phyloP scores from a whole-genome alignment of 139 green algal species.

The Zygnema cylindricum region DNA sequence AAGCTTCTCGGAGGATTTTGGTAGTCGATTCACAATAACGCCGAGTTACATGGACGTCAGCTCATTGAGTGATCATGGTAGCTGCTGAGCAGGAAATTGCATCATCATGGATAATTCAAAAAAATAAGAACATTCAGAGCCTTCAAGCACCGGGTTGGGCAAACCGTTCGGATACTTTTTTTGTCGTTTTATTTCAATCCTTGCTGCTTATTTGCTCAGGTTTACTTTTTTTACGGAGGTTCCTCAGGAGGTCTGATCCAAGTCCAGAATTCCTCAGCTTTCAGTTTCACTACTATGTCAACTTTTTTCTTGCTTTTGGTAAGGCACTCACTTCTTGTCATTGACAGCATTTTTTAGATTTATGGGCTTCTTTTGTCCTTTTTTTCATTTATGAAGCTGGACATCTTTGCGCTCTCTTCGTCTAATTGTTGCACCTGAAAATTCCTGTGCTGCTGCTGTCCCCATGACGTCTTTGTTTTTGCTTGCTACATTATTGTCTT shows the following conservation, averaged over 20 bases:
- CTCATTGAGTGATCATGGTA: too few relatives aligned
- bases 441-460: neutral
- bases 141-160: neutral
- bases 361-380: too few relatives aligned
- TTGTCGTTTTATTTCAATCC: neutral
- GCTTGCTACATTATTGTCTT: neutral
- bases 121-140: too few relatives aligned
- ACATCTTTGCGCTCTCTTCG: neutral
- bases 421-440: neutral
- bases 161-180: neutral
- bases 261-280: neutral
- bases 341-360: neutral
- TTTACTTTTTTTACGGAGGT: neutral
- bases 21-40: too few relatives aligned
- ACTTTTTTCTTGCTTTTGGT: neutral
- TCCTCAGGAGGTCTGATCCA: neutral
- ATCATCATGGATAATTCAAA: too few relatives aligned
- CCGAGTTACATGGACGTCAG: too few relatives aligned
- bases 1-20: too few relatives aligned
- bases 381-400: neutral
- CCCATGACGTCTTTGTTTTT: neutral
- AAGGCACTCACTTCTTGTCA: neutral
- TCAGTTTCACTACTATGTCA: neutral
- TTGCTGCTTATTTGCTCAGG: neutral
- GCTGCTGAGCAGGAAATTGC: too few relatives aligned